Conservation (phyloP, 768 basidiomycete genomes). For the Lactarius tabidus region DNA sequence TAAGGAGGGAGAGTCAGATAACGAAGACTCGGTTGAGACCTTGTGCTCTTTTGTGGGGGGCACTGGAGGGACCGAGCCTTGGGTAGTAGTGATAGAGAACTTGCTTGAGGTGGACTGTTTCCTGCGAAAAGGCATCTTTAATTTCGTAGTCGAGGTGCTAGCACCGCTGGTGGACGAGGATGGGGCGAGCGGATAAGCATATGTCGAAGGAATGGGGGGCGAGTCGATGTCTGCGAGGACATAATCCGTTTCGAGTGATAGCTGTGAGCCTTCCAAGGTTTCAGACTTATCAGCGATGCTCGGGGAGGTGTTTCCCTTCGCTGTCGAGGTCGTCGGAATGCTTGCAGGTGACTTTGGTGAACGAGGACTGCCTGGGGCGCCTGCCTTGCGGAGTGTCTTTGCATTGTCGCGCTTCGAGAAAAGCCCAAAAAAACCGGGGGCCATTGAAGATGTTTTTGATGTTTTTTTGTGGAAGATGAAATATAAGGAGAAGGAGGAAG, state of each 20-base stretch:
- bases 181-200: conserved; percentile 12
- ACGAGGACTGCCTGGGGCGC: not conserved
- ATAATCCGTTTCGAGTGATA: conserved; percentile 24
- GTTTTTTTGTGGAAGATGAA: not conserved
- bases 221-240: conserved; percentile 22
- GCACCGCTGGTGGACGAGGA: conserved; percentile 19
- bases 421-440: conserved; percentile 13
- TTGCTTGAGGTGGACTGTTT: conserved; percentile 27
- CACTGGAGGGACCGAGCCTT: conserved; percentile 33
- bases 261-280: conserved; percentile 6
- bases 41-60: conserved; percentile 5
- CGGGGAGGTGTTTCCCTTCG: conserved; percentile 8
- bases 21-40: conserved; percentile 39
- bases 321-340: conserved; percentile 2
- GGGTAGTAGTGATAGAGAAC: conserved; percentile 30
- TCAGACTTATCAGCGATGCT: conserved; percentile 20
- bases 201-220: conserved; percentile 7
- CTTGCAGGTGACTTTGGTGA: not conserved
- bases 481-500: not conserved
- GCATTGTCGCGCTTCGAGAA: conserved; percentile 21
- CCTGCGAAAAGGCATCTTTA: conserved; percentile 44
- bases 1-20: conserved; percentile 40
- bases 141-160: conserved; percentile 40
- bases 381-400: not conserved
- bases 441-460: not conserved